These are phyloP conservation scores for Aspergillus sergii DNA, from an alignment of 2,329 filamentous ascomycete genomes.

Conservation along the genomic window DNA sequence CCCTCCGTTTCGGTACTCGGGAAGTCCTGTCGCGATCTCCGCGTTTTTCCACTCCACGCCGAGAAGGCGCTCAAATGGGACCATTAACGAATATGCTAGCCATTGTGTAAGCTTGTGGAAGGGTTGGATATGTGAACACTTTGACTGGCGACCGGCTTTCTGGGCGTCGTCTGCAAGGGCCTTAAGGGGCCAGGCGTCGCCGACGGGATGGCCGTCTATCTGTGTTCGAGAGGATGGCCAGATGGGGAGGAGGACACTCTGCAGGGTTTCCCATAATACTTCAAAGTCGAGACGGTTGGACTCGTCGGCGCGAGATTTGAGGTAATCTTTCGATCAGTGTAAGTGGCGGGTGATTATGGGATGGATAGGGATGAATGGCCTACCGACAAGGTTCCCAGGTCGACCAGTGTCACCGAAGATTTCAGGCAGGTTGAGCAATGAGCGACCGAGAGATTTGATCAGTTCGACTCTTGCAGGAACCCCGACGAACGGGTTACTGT, in stretches of 20 bases:
- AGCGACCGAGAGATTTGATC: constrained; percentile 47
- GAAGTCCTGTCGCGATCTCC: constrained; percentile 65
- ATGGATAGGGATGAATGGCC: constrained; percentile 8
- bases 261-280: constrained; percentile 48
- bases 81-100: constrained; percentile 73
- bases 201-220: constrained; percentile 47
- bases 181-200: constrained; percentile 54
- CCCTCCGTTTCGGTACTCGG: constrained; percentile 73
- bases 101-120: constrained; percentile 71
- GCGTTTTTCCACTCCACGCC: constrained; percentile 55
- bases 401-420: constrained; percentile 49
- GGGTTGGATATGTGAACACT: constrained; percentile 46
- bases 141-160: constrained; percentile 6
- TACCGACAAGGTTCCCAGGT: constrained; percentile 54
- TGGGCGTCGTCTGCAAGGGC: constrained; percentile 18
- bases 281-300: constrained; percentile 40
- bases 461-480: constrained; percentile 47
- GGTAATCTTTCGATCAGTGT: constrained; percentile 38
- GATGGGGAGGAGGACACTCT: constrained; percentile 50
- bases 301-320: constrained; percentile 33
- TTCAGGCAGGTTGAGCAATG: constrained; percentile 40
- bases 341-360: neutral
- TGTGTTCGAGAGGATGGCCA: constrained; percentile 52
- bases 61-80: constrained; percentile 60
- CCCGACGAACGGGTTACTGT: constrained; percentile 51